Evolutionary conservation across 768 basidiomycete species (phyloP).

Genomic region (Tulasnella sp.): DNA sequence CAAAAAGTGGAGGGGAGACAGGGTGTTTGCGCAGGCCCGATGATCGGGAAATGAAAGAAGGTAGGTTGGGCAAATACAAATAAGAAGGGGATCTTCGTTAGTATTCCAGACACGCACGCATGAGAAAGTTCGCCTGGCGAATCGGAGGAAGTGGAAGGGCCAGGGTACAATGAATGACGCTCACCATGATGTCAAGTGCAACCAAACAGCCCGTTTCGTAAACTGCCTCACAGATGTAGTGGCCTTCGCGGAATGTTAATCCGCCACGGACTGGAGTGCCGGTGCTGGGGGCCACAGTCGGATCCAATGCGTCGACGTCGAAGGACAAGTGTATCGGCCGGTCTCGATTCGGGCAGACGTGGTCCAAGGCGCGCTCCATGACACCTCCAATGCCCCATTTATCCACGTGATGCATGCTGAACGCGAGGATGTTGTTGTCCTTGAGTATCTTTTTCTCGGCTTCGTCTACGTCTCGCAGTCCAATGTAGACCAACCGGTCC

Average conservation of each 20-base stretch:
- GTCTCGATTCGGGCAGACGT: constrained; percentile 81
- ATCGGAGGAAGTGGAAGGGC: not conserved
- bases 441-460: constrained; percentile 85
- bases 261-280: constrained; percentile 95
- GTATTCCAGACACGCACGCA: too few relatives aligned
- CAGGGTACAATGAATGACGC: constrained; percentile 33
- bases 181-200: constrained; percentile 88
- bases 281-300: constrained; percentile 91
- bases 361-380: constrained; percentile 92
- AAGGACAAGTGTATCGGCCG: constrained; percentile 92
- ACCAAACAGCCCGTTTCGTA: constrained; percentile 91
- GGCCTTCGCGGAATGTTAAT: constrained; percentile 95
- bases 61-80: not conserved
- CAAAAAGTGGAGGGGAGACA: not conserved
- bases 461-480: constrained; percentile 86
- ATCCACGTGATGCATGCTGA: constrained; percentile 85
- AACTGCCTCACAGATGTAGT: constrained; percentile 92
- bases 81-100: not conserved
- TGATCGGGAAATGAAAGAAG: constrained; percentile 1
- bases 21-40: not conserved
- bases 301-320: constrained; percentile 94
- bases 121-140: not conserved
- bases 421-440: constrained; percentile 81
- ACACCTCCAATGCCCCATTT: constrained; percentile 89
- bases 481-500: constrained; percentile 89